These are phyloP conservation scores for Kalanchoe fedtschenkoi DNA, from an alignment of 164 flowering plant species.

Conservation along the genomic window DNA sequence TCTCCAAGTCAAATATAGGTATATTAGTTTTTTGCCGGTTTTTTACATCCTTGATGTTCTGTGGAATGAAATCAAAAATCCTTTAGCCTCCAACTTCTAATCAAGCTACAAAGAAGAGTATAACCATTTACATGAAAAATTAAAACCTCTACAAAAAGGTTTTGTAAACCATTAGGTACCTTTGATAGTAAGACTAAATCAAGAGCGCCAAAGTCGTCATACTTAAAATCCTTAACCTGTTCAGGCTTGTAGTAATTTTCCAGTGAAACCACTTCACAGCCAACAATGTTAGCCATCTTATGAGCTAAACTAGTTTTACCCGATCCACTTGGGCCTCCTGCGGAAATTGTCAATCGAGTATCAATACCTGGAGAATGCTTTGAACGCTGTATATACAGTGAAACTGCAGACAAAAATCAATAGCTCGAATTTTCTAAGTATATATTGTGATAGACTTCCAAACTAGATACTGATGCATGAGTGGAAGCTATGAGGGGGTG, in stretches of 20 bases:
- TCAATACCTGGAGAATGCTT: not conserved
- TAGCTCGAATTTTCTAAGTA: not conserved
- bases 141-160: not conserved
- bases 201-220: conserved; percentile 80
- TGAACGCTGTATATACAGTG: not conserved
- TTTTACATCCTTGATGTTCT: conserved; percentile 87
- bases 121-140: not conserved
- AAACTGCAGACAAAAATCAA: not conserved
- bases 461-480: not conserved
- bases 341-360: conserved; percentile 10
- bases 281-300: conserved; percentile 98
- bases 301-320: conserved; percentile 99
- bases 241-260: conserved; percentile 92
- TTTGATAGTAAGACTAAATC: conserved; percentile 78
- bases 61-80: conserved; percentile 14
- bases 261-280: conserved; percentile 97
- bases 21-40: conserved; percentile 63
- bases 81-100: not conserved
- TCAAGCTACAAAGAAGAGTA: not conserved
- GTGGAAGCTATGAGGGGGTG: not conserved
- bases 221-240: conserved; percentile 85
- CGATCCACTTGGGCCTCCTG: conserved; percentile 99
- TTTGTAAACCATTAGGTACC: conserved; percentile 24
- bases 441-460: not conserved
- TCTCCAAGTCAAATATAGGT: conserved; percentile 88